A percentile compares a stretch with the other conserved stretches of the same genome.
Evolutionary conservation across 192 early-diverging fungal genomes (phyloP).

Genomic region (Umbelopsis ramanniana): DNA sequence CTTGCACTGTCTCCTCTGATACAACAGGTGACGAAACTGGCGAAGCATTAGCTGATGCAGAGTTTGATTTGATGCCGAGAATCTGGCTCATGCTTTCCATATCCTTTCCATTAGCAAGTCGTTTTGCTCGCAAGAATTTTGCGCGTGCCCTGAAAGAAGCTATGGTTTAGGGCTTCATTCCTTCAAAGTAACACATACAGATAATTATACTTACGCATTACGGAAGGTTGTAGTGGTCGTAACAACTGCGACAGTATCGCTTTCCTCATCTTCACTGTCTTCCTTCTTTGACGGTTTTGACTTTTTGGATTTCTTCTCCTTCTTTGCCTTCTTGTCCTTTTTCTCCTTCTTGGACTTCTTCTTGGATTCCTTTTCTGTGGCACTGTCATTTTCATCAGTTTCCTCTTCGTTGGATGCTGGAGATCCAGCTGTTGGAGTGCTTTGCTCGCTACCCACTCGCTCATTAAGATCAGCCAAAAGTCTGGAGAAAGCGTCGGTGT

Average conservation of each 20-base stretch:
- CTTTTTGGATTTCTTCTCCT: slow-evolving; percentile 49
- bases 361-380: slow-evolving; percentile 40
- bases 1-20: not conserved
- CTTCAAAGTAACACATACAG: not conserved
- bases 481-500: slow-evolving; percentile 82
- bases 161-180: not conserved
- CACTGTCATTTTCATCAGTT: slow-evolving; percentile 35
- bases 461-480: slow-evolving; percentile 83
- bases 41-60: not conserved
- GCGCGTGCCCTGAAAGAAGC: slow-evolving; percentile 43
- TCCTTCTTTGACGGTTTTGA: slow-evolving; percentile 26
- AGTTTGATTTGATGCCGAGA: slow-evolving; percentile 54
- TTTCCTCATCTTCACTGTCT: slow-evolving; percentile 35
- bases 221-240: slow-evolving; percentile 42
- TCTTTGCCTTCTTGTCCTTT: slow-evolving; percentile 40
- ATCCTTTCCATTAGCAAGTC: slow-evolving; percentile 49
- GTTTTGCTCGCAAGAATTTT: slow-evolving; percentile 52
- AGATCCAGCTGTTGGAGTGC: slow-evolving; percentile 24
- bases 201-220: slow-evolving; percentile 50
- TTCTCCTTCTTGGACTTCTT: slow-evolving; percentile 39
- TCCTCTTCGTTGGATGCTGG: slow-evolving; percentile 36
- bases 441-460: slow-evolving; percentile 48
- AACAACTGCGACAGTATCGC: slow-evolving; percentile 30
- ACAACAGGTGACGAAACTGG: slow-evolving; percentile 3
- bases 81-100: slow-evolving; percentile 55